These are phyloP conservation scores for Ascochyta viciae-villosae DNA, from an alignment of 2,329 filamentous ascomycete species.

Conservation along the genomic window DNA sequence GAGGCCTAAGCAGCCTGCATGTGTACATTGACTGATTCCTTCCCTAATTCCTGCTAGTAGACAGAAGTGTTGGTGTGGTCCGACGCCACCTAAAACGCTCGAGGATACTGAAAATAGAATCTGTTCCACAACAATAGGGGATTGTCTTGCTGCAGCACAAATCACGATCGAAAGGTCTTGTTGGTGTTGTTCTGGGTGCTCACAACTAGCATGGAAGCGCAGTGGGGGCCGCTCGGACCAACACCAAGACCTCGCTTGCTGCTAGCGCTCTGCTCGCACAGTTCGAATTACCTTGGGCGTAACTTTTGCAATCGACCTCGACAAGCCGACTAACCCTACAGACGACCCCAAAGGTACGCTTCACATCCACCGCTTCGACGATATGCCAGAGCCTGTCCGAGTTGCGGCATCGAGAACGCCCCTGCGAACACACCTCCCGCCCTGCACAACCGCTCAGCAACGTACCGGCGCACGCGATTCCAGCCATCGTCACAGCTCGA, in stretches of 20 bases:
- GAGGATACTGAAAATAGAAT: no score
- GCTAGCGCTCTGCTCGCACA: constrained; percentile 6
- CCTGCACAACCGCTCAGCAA: constrained; percentile 24
- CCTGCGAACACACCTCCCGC: constrained; percentile 12
- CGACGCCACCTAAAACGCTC: no score
- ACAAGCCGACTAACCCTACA: constrained; percentile 43
- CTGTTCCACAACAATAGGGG: no score
- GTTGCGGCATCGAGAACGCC: constrained; percentile 28
- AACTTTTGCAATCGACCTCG: constrained; percentile 14
- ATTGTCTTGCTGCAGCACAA: no score
- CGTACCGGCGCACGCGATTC: constrained; percentile 32
- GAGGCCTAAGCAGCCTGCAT: no score
- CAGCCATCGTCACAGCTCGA: constrained; percentile 20
- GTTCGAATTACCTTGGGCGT: not conserved
- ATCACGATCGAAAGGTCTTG: not conserved
- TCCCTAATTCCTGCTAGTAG: no score
- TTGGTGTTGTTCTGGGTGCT: not conserved
- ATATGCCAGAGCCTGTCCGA: constrained; percentile 18
- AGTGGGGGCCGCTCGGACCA: not conserved
- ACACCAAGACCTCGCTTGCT: constrained; percentile 15
- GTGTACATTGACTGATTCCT: no score
- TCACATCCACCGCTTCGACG: constrained; percentile 12
- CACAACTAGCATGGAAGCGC: not conserved
- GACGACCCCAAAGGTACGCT: constrained; percentile 48
- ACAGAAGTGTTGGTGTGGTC: no score